These are phyloP conservation scores for Mycosphaerella sp. DNA, from an alignment of 2,329 filamentous ascomycete genomes.

Conservation along the genomic window DNA sequence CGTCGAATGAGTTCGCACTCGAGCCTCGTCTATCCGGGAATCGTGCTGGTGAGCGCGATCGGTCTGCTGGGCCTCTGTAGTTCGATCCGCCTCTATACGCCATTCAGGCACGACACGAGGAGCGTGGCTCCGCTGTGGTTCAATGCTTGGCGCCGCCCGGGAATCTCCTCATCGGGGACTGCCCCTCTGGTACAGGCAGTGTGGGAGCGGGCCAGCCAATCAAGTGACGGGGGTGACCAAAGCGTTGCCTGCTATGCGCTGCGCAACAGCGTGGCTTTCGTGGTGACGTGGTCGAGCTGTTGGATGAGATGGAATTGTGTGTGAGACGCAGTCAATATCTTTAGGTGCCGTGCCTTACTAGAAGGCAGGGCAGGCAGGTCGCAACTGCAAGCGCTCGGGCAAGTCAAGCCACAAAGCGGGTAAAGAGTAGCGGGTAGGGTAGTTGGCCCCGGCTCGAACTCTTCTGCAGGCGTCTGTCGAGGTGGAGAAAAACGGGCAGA, in stretches of 20 bases:
- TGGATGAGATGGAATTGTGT: not conserved
- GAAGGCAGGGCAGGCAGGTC: too few species aligned
- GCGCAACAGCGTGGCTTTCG: not conserved
- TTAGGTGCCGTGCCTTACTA: too few species aligned
- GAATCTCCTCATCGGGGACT: not conserved
- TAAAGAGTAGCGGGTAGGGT: conserved; percentile 9
- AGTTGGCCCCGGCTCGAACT: conserved; percentile 13
- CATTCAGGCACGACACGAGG: conserved; percentile 12
- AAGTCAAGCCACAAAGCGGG: conserved; percentile 12
- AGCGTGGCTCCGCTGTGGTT: conserved; percentile 5
- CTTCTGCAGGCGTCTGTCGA: conserved; percentile 15
- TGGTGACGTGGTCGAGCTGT: not conserved
- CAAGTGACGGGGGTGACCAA: not conserved
- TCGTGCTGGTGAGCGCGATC: conserved; percentile 65
- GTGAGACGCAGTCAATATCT: conserved; percentile 2
- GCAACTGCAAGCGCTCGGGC: conserved; percentile 10
- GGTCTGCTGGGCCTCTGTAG: conserved; percentile 42
- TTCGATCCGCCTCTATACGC: conserved; percentile 21
- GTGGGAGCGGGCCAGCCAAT: not conserved
- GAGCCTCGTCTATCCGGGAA: conserved; percentile 66
- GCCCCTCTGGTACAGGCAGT: not conserved
- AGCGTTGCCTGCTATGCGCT: not conserved
- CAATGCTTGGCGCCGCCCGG: conserved; percentile 2
- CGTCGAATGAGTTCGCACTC: conserved; percentile 39
- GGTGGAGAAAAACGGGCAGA: conserved; percentile 16